Percentiles rank a stretch among this genome's conserved stretches.
These are phyloP conservation scores for Theileria annulata DNA, from an alignment of 169 alveolate genomes.

Conservation along the genomic window DNA sequence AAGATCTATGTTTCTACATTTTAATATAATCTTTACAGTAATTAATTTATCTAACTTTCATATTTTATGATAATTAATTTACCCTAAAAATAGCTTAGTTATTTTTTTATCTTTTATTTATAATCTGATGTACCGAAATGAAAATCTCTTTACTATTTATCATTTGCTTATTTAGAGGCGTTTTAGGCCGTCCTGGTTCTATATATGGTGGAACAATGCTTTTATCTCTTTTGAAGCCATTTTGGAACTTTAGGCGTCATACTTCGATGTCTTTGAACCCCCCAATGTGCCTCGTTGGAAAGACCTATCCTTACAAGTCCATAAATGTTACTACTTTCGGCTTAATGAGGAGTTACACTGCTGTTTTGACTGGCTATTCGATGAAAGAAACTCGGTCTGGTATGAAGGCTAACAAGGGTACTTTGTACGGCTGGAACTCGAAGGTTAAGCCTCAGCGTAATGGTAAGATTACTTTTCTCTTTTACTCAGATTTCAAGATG, in stretches of 20 bases:
- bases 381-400: conserved; percentile 2
- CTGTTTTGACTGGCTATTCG: conserved; percentile 36
- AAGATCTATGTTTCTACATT: not conserved
- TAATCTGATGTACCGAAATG: not conserved
- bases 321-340: conserved; percentile 1
- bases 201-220: not conserved
- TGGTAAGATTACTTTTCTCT: conserved; percentile 21
- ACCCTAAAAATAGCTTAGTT: not conserved
- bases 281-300: conserved; percentile 24
- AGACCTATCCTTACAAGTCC: conserved; percentile 20
- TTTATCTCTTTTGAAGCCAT: conserved; percentile 23
- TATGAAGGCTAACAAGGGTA: conserved; percentile 14
- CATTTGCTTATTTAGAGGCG: not conserved
- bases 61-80: not conserved
- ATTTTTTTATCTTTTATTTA: not conserved
- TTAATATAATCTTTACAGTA: not conserved
- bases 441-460: conserved; percentile 22
- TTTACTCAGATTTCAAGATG: conserved; percentile 23
- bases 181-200: conserved; percentile 2
- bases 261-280: conserved; percentile 1
- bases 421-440: conserved; percentile 28
- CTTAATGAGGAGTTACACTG: conserved; percentile 12
- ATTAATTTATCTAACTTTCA: not conserved
- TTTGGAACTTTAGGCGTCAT: conserved; percentile 10
- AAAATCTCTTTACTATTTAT: not conserved